Conservation (phyloP, 805 yeast species). For the Saturnispora diversa region DNA sequence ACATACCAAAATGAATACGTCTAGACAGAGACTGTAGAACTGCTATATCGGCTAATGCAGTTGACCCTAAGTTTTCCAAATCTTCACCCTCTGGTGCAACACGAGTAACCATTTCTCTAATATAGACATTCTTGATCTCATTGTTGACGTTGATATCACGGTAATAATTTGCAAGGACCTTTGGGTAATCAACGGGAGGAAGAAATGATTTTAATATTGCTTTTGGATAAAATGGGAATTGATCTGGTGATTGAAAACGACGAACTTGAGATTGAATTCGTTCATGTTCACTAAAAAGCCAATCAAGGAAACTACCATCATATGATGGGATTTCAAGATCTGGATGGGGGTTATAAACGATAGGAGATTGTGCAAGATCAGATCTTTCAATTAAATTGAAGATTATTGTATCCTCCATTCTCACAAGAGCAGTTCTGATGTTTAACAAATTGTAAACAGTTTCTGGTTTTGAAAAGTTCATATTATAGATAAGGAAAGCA, state of each 20-base stretch:
- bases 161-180: slow-evolving; percentile 64
- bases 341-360: slow-evolving; percentile 54
- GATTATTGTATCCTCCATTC: slow-evolving; percentile 95
- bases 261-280: slow-evolving; percentile 70
- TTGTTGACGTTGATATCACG: slow-evolving; percentile 69
- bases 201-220: slow-evolving; percentile 56
- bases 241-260: slow-evolving; percentile 92
- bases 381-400: slow-evolving; percentile 90
- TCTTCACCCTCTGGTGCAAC: slow-evolving; percentile 69
- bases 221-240: slow-evolving; percentile 78
- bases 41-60: slow-evolving; percentile 77
- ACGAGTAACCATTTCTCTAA: slow-evolving; percentile 64
- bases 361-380: slow-evolving; percentile 68
- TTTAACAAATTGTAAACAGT: slow-evolving; percentile 73
- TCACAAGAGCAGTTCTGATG: slow-evolving; percentile 74
- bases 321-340: slow-evolving; percentile 52
- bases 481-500: slow-evolving; percentile 22
- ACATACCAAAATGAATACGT: slow-evolving; percentile 93
- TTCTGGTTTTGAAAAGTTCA: slow-evolving; percentile 82
- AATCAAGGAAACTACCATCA: slow-evolving; percentile 75
- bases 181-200: slow-evolving; percentile 75
- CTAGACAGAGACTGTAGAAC: slow-evolving; percentile 82
- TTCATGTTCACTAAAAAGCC: slow-evolving; percentile 74
- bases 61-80: slow-evolving; percentile 79
- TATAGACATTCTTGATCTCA: slow-evolving; percentile 60